These are phyloP conservation scores for Luvunga scandens DNA, from an alignment of 345 rosid species.

Conservation along the genomic window DNA sequence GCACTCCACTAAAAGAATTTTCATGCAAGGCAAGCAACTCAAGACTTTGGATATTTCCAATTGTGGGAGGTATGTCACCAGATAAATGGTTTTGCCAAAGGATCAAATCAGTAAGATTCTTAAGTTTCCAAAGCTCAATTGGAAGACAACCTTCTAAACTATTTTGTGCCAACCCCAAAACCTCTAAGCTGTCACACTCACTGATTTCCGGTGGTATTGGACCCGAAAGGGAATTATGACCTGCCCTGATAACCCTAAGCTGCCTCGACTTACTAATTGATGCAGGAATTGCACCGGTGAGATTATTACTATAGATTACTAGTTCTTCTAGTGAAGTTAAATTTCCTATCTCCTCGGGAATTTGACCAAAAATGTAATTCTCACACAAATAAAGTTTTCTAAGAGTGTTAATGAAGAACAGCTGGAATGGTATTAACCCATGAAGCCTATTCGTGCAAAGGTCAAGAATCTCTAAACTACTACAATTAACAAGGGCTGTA, in stretches of 20 bases:
- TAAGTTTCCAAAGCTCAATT: slow-evolving; percentile 51
- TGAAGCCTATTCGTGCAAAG: slow-evolving; percentile 74
- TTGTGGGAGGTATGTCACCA: slow-evolving; percentile 57
- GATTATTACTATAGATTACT: slow-evolving; percentile 65
- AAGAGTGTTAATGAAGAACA: slow-evolving; percentile 45
- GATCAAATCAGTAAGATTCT: slow-evolving; percentile 55
- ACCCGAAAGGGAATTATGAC: slow-evolving; percentile 63
- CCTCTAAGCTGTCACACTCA: slow-evolving; percentile 60
- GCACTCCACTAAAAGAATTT: slow-evolving; percentile 54
- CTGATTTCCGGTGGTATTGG: slow-evolving; percentile 66
- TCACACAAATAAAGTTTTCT: slow-evolving; percentile 50
- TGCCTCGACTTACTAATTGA: slow-evolving; percentile 48
- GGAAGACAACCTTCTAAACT: slow-evolving; percentile 69
- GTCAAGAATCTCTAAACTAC: slow-evolving; percentile 45
- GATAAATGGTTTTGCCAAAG: slow-evolving; percentile 70
- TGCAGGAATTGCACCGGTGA: slow-evolving; percentile 62
- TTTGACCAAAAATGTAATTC: slow-evolving; percentile 51
- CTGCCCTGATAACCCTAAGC: slow-evolving; percentile 63
- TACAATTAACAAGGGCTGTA: slow-evolving; percentile 40
- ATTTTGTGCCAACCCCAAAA: slow-evolving; percentile 82
- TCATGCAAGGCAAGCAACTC: slow-evolving; percentile 72
- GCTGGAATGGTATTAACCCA: slow-evolving; percentile 54
- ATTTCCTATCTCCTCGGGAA: slow-evolving; percentile 55
- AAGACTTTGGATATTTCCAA: slow-evolving; percentile 60
- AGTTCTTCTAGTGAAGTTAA: slow-evolving; percentile 56